Base-by-base conservation (phyloP, 768 basidiomycete genomes). In the Tremella yokohamensis region DNA sequence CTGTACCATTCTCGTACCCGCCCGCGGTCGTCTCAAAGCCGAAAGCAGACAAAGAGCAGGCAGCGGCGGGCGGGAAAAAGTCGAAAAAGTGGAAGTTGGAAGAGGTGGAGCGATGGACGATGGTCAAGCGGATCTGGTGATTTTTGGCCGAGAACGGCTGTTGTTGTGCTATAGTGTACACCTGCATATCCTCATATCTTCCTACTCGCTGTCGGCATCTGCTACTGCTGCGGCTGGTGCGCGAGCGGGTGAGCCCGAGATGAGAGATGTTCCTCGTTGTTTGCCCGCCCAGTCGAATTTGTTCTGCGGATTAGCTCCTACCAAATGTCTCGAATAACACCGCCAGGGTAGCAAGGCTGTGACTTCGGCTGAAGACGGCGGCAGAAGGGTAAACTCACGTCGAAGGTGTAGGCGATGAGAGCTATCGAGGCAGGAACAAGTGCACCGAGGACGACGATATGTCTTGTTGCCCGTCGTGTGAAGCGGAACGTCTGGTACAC, bases 81-180 rank as follows among this genome's bases (percentile, higher is more conserved):
- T 83, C 80, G 69, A 85, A 83, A 56, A 80, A 85, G 47, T 81
- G 89, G 56, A 83, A 84, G 58, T 76, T 97, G 50, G 91, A 96
- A 73, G 90, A 94, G 70, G 82, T 97, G 49, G 94, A 90, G 34
- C 78, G 92, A 55, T 97, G 88, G 80, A 94, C 91, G 18, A 97
- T 97, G 92, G 87, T 94, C 47, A 94, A 94, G 72, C 81, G 89
- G 52, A 93, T 94, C 45, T 93, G 84, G 83, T 86, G 52, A 49
- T 39, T 47, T 26, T n/a, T n/a, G 15, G 29, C 42, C 19, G 24
- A 25, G 49, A 19, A 44, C 24, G 18, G 25, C 40, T 57, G 34
- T 34, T 40, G 26, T 57, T 49, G 24, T 57, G 50, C 37, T 42
- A 20, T n/a, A 53, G 25, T 11, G 6, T 22, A 8, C 18, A 12